Percentiles rank a stretch among this genome's conserved stretches.
These are phyloP conservation scores for Citrus mangshanensis DNA, from an alignment of 345 rosid genomes.

Conservation along the genomic window DNA sequence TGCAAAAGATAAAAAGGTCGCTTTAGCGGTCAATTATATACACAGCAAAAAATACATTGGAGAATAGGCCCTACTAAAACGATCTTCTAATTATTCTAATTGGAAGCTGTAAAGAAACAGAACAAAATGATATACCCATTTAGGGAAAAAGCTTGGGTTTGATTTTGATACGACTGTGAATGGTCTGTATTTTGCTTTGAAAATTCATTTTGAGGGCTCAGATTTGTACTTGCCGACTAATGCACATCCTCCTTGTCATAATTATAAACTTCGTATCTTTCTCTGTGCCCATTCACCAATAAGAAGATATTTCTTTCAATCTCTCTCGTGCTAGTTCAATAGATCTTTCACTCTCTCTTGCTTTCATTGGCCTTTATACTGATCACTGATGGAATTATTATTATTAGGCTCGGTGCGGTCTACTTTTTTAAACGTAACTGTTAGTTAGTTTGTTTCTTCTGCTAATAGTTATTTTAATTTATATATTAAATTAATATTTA, in stretches of 20 bases:
- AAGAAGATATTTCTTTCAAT: not conserved
- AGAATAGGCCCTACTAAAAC: not conserved
- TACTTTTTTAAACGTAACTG: not conserved
- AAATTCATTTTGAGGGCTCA: conserved; percentile 14
- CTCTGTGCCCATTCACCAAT: not conserved
- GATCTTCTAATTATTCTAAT: conserved; percentile 2
- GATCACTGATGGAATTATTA: not conserved
- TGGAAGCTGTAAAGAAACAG: not conserved
- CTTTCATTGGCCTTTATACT: not conserved
- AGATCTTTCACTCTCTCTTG: not conserved
- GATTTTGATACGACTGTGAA: not conserved
- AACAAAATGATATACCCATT: not conserved
- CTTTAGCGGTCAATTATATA: not conserved
- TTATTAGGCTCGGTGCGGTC: not conserved
- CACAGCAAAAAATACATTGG: not conserved
- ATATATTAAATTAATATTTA: too few species aligned
- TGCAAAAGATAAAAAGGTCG: not conserved
- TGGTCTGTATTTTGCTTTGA: not conserved
- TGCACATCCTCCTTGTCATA: not conserved
- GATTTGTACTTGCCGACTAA: not conserved
- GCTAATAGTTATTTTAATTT: too few species aligned
- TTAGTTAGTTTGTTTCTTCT: not conserved
- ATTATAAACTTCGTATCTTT: not conserved
- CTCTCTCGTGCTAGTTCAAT: not conserved
- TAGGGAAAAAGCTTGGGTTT: not conserved